These are phyloP conservation scores for Dryas alaskensis DNA, from an alignment of 306 rosid species.

Conservation along the genomic window DNA sequence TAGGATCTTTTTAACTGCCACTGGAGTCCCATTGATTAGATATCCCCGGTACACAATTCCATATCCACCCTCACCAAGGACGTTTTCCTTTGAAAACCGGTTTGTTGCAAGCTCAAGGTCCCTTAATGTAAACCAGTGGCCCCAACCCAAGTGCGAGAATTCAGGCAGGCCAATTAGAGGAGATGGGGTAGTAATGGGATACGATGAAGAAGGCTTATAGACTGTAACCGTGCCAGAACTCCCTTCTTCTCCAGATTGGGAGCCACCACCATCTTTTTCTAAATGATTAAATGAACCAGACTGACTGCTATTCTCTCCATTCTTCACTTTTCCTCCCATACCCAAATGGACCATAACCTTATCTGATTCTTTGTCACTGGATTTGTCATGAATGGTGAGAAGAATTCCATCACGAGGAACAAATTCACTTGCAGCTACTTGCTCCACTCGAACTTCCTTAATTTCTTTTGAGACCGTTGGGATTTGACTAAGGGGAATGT, in stretches of 20 bases:
- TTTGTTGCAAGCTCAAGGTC: slow-evolving; percentile 88
- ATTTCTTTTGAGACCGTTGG: slow-evolving; percentile 89
- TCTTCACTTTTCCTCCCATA: slow-evolving; percentile 62
- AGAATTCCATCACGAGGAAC: slow-evolving; percentile 80
- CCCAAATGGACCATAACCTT: slow-evolving; percentile 77
- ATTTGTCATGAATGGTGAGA: slow-evolving; percentile 77
- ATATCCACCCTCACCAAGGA: slow-evolving; percentile 96
- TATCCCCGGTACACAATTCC: slow-evolving; percentile 84
- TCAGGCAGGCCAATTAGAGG: slow-evolving; percentile 83
- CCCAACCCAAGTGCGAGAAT: slow-evolving; percentile 96
- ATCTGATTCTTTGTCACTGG: slow-evolving; percentile 71
- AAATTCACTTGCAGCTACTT: slow-evolving; percentile 59
- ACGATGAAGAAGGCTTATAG: slow-evolving; percentile 57
- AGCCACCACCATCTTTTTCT: slow-evolving; percentile 57
- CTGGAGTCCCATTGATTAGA: slow-evolving; percentile 78
- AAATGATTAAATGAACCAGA: slow-evolving; percentile 69
- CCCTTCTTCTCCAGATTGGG: slow-evolving; percentile 77
- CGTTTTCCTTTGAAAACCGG: slow-evolving; percentile 71
- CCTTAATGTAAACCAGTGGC: slow-evolving; percentile 95
- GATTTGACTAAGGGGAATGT: slow-evolving; percentile 61
- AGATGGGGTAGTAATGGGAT: slow-evolving; percentile 77
- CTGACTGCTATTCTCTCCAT: slow-evolving; percentile 58
- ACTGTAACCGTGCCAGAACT: slow-evolving; percentile 59
- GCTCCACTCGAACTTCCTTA: slow-evolving; percentile 84
- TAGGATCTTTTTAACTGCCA: slow-evolving; percentile 94